Evolutionary conservation across 2,329 filamentous ascomycete species (phyloP).

Genomic region (Epichloe coenophiala): DNA sequence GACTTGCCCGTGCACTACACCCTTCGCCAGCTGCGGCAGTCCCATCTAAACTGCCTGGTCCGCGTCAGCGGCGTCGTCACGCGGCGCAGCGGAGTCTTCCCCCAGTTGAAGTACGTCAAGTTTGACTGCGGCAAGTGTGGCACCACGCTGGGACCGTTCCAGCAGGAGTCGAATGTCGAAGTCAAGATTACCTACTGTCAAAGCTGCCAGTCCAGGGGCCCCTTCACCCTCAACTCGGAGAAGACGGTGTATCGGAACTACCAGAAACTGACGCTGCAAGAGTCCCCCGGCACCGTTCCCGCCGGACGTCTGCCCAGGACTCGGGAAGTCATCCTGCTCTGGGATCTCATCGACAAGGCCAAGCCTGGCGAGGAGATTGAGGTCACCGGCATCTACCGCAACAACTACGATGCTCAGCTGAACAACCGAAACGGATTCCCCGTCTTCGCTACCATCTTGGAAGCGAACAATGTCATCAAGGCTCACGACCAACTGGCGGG

Average conservation of each 20-base stretch:
- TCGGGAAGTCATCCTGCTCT: conserved; percentile 87
- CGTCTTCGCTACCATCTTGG: conserved; percentile 92
- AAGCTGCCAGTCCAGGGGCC: conserved; percentile 87
- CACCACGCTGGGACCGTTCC: conserved; percentile 84
- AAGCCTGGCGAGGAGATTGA: conserved; percentile 98
- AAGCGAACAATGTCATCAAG: conserved; percentile 95
- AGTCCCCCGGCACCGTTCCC: conserved; percentile 92
- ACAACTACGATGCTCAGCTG: conserved; percentile 93
- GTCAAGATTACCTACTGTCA: conserved; percentile 96
- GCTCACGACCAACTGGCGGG: conserved; percentile 94
- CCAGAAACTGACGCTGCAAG: conserved; percentile 92
- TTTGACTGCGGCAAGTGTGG: conserved; percentile 94
- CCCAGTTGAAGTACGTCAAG: conserved; percentile 98
- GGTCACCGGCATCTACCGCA: conserved; percentile 90
- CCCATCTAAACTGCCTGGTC: conserved; percentile 89
- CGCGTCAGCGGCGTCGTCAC: conserved; percentile 93
- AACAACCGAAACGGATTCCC: conserved; percentile 99
- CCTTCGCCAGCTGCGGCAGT: conserved; percentile 84
- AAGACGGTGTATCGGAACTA: conserved; percentile 98
- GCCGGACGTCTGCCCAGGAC: conserved; percentile 87
- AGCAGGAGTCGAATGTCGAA: conserved; percentile 92
- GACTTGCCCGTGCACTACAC: conserved; percentile 93
- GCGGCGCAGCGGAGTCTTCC: conserved; percentile 85
- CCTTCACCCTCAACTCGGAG: conserved; percentile 91
- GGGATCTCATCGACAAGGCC: conserved; percentile 91